Evolutionary conservation across 768 basidiomycete genomes (phyloP), one percentile per base, ranked within the genome.

Genomic region (Mycena pura): DNA sequence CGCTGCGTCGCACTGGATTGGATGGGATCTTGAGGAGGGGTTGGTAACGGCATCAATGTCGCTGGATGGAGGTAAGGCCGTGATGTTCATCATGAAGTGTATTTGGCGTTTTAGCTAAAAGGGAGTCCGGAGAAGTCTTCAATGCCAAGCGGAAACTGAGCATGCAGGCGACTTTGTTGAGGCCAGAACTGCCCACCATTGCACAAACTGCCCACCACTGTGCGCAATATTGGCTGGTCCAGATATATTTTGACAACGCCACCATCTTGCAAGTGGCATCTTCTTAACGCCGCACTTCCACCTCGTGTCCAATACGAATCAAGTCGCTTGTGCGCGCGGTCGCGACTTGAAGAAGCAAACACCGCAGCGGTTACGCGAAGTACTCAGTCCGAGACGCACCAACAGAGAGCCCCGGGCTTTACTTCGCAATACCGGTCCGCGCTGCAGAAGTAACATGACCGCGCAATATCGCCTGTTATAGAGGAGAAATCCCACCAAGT

Each of bases 41-140:
- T 41, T 31, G 41, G 44, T n/a, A 43, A 57, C 57, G 49, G 34
- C 41, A 50, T 34, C 48, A 50, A 49, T 49, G 17, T 41, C n/a
- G 32, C 41, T 44, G 40, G 29, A 39, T 52, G 50, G 50, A 40
- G 58, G 36, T 52, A 52, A 4, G 38, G 44, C 58, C 48, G 47
- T 40, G 43, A 46, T 32, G 49, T 2, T 45, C 11, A 44, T 28
- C 51, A 17, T 43, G 10, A 9, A 29, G n/a, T n/a, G n/a, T n/a
- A n/a, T 48, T 57, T 40, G 27, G 48, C 58, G 43, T 52, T 60
- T 52, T n/a, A n/a, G n/a, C n/a, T n/a, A n/a, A n/a, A 60, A 39
- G 38, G 14, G 19, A 15, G 38, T 13, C 15, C 38, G 38, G 38
- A 15, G 19, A 15, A 39, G 15, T 39, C 15, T 39, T n/a, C 38